phyloP scores from a whole-genome alignment of 768 basidiomycete species.

The Phlebiopsis flavidoalba region DNA sequence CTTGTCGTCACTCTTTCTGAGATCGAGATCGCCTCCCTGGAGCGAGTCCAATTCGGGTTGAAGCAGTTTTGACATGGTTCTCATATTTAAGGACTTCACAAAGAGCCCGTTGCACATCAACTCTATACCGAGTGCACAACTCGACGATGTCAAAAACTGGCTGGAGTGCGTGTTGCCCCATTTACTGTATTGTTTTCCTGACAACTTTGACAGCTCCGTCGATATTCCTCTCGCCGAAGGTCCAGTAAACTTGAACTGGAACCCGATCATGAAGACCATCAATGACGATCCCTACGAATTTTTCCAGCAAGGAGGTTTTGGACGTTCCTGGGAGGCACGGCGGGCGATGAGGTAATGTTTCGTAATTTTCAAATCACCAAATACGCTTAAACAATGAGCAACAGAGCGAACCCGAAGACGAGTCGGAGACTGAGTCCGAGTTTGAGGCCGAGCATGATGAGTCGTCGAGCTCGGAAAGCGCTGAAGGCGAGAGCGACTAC shows the following conservation, averaged over 20 bases:
- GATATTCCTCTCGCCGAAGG: conserved; percentile 95
- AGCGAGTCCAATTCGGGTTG: conserved; percentile 92
- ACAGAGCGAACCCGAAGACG: conserved; percentile 58
- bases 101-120: conserved; percentile 93
- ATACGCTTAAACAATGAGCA: conserved; percentile 12
- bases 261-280: conserved; percentile 97
- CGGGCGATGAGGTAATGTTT: conserved; percentile 52
- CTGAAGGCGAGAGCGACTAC: conserved; percentile 51
- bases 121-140: conserved; percentile 82
- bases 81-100: conserved; percentile 95
- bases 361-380: neutral
- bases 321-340: conserved; percentile 76
- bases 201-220: conserved; percentile 64
- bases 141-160: conserved; percentile 99
- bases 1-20: conserved; percentile 91
- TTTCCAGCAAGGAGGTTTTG: conserved; percentile 96
- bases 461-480: conserved; percentile 35
- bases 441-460: conserved; percentile 50
- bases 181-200: neutral
- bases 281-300: conserved; percentile 95
- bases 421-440: conserved; percentile 62
- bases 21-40: conserved; percentile 94
- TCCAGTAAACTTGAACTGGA: conserved; percentile 97
- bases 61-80: conserved; percentile 98
- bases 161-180: conserved; percentile 65